Evolutionary conservation across 352 stramenopile species (phyloP), one percentile per base, ranked within the genome.

Genomic region (Poterioochromonas sp.): DNA sequence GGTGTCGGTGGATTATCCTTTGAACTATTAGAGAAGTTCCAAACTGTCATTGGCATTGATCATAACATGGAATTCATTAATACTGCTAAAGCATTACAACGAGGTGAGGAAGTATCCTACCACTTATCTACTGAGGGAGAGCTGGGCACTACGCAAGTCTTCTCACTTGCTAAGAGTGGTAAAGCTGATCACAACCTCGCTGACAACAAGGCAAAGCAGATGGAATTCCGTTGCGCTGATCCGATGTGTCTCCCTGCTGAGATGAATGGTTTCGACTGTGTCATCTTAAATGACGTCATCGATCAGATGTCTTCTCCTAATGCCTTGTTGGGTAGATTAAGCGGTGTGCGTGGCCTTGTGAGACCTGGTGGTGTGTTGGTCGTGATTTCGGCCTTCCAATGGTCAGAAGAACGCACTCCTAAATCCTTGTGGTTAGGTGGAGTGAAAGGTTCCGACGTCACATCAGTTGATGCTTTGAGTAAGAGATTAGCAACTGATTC

Each of bases 221-320:
- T 65, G 11, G 8, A 11, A 22, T 71, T 71, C 32, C 62, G 62
- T 8, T 71, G 62, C 32, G 62, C 62, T 47, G 62, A 71, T 47
- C 62, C 62, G 2, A 71, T 71, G 62, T 71, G 62, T 29, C 3
- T 71, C 5, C 62, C 62, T 32, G 62, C 62, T 22, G 62, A 71
- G 62, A 44, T 71, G 34, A 41, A 15, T 26, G 79, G 43, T 47
- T 80, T 82, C 35, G 79, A 82, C 29, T 73, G 71, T 18, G 79
- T 73, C 22, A 44, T 82, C 32, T 76, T 82, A 5, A 77, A 82
- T 73, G 80, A 76, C 53, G 74, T 80, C 37, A 76, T 82, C 35
- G 79, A 79, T 64, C 20, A 77, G 15, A 41, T 82, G 12, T 65
- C 79, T 49, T 73, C 62, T 74, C 79, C 79, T 44, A 82, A 80